Conservation (phyloP, 2,329 filamentous ascomycete species). For the Fusarium globosum region DNA sequence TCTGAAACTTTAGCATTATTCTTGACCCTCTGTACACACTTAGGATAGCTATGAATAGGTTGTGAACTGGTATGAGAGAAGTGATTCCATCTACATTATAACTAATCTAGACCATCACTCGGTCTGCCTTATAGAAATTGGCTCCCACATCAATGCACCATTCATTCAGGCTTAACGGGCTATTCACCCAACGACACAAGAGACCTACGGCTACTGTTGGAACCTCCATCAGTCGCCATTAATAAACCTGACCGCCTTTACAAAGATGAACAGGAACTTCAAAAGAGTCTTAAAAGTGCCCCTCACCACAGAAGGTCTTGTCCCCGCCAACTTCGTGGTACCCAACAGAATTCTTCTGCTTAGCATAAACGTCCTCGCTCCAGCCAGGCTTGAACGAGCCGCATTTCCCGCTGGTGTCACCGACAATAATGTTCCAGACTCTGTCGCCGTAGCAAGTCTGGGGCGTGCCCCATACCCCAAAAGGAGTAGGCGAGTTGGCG, state of each 20-base stretch:
- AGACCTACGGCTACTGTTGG: fast-evolving
- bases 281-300: neutral
- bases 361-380: neutral
- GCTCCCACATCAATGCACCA: too few species aligned
- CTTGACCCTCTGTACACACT: too few species aligned
- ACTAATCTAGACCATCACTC: too few species aligned
- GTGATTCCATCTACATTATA: too few species aligned
- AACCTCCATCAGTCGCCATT: too few species aligned
- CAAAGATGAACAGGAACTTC: neutral
- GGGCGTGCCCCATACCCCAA: neutral
- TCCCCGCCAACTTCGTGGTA: neutral
- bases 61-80: too few species aligned
- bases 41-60: fast-evolving
- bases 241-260: too few species aligned
- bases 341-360: neutral
- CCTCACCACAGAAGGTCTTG: neutral
- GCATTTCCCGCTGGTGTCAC: neutral
- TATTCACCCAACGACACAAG: too few species aligned
- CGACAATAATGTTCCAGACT: neutral
- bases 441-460: neutral
- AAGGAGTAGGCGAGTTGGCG: neutral
- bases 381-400: neutral
- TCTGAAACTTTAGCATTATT: too few species aligned
- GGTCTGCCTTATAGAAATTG: too few species aligned
- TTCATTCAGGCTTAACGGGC: too few species aligned